A percentile compares a stretch with the other conserved stretches of the same genome.
Conservation (phyloP, 805 yeast genomes). For the Wickerhamomyces rabaulensis region DNA sequence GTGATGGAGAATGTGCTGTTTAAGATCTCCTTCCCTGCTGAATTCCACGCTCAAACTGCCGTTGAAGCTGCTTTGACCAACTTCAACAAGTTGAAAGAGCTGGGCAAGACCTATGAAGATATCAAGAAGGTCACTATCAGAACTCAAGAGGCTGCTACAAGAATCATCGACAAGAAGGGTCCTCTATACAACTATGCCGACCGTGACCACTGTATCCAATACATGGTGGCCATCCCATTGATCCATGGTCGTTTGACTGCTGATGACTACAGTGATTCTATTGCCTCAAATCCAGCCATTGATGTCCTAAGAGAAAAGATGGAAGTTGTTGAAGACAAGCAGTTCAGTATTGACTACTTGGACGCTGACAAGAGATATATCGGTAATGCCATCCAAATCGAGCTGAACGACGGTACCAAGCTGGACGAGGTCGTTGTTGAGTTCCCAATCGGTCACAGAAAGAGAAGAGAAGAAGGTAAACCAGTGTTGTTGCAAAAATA, state of each 20-base stretch:
- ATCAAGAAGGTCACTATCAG: conserved; percentile 44
- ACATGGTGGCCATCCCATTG: conserved; percentile 55
- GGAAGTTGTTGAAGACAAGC: conserved; percentile 45
- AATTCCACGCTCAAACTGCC: conserved; percentile 62
- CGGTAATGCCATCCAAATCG: conserved; percentile 48
- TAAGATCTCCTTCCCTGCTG: conserved; percentile 62
- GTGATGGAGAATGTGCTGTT: conserved; percentile 61
- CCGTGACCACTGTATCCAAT: conserved; percentile 61
- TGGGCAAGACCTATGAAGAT: conserved; percentile 43
- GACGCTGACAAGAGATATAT: conserved; percentile 53
- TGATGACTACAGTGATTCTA: conserved; percentile 46
- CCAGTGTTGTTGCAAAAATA: conserved; percentile 49
- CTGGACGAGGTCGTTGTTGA: conserved; percentile 49
- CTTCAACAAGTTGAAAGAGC: conserved; percentile 29
- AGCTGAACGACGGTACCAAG: conserved; percentile 48
- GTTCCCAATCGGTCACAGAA: conserved; percentile 55
- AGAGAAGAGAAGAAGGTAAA: conserved; percentile 54
- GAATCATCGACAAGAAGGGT: conserved; percentile 55
- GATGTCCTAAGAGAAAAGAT: conserved; percentile 50
- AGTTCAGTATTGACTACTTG: conserved; percentile 47
- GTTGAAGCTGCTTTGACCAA: conserved; percentile 51
- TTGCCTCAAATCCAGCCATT: conserved; percentile 47
- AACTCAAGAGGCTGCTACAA: conserved; percentile 57
- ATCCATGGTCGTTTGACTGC: conserved; percentile 53
- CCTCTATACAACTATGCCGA: conserved; percentile 60